Conservation (phyloP, 169 alveolate species). For the Cryptosporidium ubiquitum region DNA sequence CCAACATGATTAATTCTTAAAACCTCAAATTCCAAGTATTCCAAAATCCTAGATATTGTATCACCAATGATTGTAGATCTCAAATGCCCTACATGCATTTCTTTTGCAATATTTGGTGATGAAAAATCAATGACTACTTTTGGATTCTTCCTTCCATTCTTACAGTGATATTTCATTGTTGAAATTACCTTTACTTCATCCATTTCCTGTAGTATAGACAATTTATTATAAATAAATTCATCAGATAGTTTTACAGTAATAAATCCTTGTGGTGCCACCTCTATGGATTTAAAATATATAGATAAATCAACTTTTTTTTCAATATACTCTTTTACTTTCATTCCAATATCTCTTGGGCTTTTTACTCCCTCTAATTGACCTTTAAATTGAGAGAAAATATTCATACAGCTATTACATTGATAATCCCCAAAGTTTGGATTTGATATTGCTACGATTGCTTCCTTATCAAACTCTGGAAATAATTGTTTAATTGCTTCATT, state of each 20-base stretch:
- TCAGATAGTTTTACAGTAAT: constrained; percentile 77
- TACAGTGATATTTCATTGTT: constrained; percentile 56
- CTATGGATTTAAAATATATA: constrained; percentile 77
- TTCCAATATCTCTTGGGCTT: constrained; percentile 83
- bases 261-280: constrained; percentile 86
- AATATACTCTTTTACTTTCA: constrained; percentile 80
- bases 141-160: constrained; percentile 18
- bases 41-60: constrained; percentile 91
- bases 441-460: constrained; percentile 78
- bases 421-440: constrained; percentile 86
- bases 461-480: constrained; percentile 77
- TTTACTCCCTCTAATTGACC: constrained; percentile 75
- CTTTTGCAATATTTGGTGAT: constrained; percentile 99
- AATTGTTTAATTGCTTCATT: constrained; percentile 76
- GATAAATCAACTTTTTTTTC: constrained; percentile 41
- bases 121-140: constrained; percentile 96
- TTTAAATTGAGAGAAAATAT: constrained; percentile 80
- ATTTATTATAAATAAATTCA: constrained; percentile 64
- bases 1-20: constrained; percentile 95
- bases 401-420: constrained; percentile 84
- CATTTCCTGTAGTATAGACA: constrained; percentile 65
- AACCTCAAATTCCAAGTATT: constrained; percentile 87
- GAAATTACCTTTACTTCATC: constrained; percentile 75
- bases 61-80: constrained; percentile 98
- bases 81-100: constrained; percentile 99